phyloP scores from a whole-genome alignment of 805 yeast genomes.

The Starmerella bombi region DNA sequence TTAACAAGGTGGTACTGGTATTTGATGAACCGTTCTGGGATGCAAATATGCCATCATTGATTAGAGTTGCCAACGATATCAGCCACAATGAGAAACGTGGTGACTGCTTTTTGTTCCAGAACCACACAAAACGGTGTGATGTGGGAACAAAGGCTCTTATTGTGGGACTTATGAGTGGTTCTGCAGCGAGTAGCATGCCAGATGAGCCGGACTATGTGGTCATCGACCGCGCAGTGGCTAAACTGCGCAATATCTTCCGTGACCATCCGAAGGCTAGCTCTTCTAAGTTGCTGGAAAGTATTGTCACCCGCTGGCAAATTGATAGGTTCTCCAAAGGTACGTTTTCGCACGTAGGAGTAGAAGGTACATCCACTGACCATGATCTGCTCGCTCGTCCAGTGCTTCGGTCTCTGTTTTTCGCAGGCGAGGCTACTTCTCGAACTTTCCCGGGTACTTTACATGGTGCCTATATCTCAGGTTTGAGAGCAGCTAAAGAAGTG shows the following conservation, averaged over 20 bases:
- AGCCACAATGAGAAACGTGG: constrained; percentile 24
- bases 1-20: constrained; percentile 30
- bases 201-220: constrained; percentile 26
- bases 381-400: constrained; percentile 31
- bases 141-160: constrained; percentile 28
- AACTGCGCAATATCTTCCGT: constrained; percentile 24
- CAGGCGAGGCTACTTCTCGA: constrained; percentile 35
- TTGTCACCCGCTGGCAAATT: constrained; percentile 60
- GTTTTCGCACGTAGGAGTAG: constrained; percentile 38
- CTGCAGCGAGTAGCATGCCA: constrained; percentile 27
- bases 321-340: constrained; percentile 76
- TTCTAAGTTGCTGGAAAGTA: constrained; percentile 27
- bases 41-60: constrained; percentile 23
- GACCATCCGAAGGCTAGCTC: constrained; percentile 13
- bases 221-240: constrained; percentile 25
- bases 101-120: constrained; percentile 30
- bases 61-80: constrained; percentile 22
- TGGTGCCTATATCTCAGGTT: constrained; percentile 34
- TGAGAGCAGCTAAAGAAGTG: constrained; percentile 32
- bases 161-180: constrained; percentile 31
- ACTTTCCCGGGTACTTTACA: constrained; percentile 33
- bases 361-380: constrained; percentile 33
- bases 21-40: constrained; percentile 32
- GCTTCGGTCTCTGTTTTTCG: constrained; percentile 29
- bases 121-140: constrained; percentile 25